Evolutionary conservation across 352 stramenopile species (phyloP).

Genomic region (Globisporangium recalcitrans): DNA sequence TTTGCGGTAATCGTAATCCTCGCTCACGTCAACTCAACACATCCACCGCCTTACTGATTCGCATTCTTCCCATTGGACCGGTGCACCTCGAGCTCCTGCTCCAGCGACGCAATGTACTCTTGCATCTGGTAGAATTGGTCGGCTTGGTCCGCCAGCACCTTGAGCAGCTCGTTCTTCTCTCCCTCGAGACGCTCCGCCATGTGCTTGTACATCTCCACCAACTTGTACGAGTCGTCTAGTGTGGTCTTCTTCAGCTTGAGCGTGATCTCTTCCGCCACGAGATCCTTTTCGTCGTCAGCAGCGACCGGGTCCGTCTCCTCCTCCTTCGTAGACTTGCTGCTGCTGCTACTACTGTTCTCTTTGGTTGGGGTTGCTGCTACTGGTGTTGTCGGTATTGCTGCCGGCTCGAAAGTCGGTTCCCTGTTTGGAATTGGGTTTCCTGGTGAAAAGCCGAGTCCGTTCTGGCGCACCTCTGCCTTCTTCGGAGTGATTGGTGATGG

Average conservation of each 20-base stretch:
- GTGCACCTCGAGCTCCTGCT: constrained; percentile 45
- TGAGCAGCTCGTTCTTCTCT: constrained; percentile 72
- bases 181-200: constrained; percentile 68
- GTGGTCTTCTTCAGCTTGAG: constrained; percentile 26
- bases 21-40: background rate
- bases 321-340: background rate
- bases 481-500: background rate
- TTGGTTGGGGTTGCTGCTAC: background rate
- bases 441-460: background rate
- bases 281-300: constrained; percentile 6
- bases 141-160: constrained; percentile 58
- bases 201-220: constrained; percentile 84
- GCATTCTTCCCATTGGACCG: constrained; percentile 15
- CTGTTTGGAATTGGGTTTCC: background rate
- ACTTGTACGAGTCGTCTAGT: constrained; percentile 49
- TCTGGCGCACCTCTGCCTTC: background rate
- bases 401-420: constrained; percentile 29
- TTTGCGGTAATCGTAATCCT: background rate
- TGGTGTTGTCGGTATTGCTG: background rate
- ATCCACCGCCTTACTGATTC: constrained; percentile 8
- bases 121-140: constrained; percentile 77
- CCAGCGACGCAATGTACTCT: constrained; percentile 66
- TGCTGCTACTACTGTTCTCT: background rate
- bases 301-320: constrained; percentile 11
- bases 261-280: background rate